These are phyloP conservation scores for Raphanus raphanistrum DNA, from an alignment of 345 rosid species.

Conservation along the genomic window DNA sequence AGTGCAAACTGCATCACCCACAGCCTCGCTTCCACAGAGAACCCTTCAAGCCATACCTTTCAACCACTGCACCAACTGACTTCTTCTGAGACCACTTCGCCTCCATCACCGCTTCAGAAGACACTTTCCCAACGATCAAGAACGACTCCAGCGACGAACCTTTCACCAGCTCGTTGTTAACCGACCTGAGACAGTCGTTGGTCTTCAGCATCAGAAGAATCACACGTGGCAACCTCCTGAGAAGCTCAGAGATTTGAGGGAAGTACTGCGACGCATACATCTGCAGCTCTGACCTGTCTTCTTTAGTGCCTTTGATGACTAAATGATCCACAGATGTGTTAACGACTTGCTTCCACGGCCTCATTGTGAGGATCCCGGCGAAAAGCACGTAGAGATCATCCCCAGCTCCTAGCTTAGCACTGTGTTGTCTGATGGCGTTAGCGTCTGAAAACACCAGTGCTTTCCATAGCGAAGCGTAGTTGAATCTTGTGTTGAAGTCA, in stretches of 20 bases:
- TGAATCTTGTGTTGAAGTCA: constrained; percentile 67
- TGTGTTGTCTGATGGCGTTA: constrained; percentile 73
- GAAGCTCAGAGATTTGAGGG: constrained; percentile 86
- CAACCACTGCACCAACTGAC: constrained; percentile 49
- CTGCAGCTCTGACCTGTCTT: constrained; percentile 77
- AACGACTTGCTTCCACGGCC: constrained; percentile 87
- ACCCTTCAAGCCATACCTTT: constrained; percentile 64
- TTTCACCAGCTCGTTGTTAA: constrained; percentile 74
- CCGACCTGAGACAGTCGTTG: constrained; percentile 90
- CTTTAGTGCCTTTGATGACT: constrained; percentile 70
- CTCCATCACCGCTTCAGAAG: constrained; percentile 81
- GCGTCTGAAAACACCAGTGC: constrained; percentile 81
- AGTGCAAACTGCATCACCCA: constrained; percentile 62
- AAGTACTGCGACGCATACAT: constrained; percentile 95
- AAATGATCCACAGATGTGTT: constrained; percentile 81
- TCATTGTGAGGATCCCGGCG: constrained; percentile 89
- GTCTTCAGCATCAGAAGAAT: constrained; percentile 90
- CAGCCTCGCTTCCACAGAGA: constrained; percentile 64
- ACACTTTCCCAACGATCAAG: constrained; percentile 73
- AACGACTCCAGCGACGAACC: constrained; percentile 78
- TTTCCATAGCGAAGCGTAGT: constrained; percentile 93
- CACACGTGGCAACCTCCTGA: constrained; percentile 85
- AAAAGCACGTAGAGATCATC: constrained; percentile 80
- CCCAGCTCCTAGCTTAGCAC: constrained; percentile 88
- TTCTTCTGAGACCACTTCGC: constrained; percentile 63